phyloP scores from a whole-genome alignment of 495 filamentous ascomycete genomes.

The Neurospora sp. region DNA sequence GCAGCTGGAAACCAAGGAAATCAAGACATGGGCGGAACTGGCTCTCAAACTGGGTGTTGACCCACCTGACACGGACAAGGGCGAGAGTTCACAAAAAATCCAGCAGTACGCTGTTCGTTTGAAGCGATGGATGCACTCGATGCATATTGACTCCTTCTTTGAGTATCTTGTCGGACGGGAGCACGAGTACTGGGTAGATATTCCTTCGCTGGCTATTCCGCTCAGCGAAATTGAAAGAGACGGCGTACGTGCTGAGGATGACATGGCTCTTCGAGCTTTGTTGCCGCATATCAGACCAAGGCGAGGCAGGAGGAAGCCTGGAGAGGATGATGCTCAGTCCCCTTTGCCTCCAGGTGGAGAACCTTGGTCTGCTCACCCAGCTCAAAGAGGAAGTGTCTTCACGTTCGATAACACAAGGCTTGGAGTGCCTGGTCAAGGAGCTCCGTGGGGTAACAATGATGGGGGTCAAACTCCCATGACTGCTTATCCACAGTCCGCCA shows the following conservation, averaged over 20 bases:
- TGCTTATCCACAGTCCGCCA: constrained; percentile 22
- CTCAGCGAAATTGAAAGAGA: constrained; percentile 57
- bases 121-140: constrained; percentile 98
- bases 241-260: constrained; percentile 82
- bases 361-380: constrained; percentile 41
- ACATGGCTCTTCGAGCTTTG: constrained; percentile 80
- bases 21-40: constrained; percentile 94
- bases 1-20: constrained; percentile 72
- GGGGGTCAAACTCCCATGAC: constrained; percentile 41
- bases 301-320: constrained; percentile 73
- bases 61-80: constrained; percentile 70
- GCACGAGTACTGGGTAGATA: constrained; percentile 75
- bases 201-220: constrained; percentile 59
- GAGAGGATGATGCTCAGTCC: constrained; percentile 53
- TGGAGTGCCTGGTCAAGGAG: constrained; percentile 6
- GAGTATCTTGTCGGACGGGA: constrained; percentile 75
- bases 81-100: constrained; percentile 91
- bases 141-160: constrained; percentile 96
- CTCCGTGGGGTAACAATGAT: constrained; percentile 26
- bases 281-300: constrained; percentile 86
- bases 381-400: constrained; percentile 24
- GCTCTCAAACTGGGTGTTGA: constrained; percentile 87
- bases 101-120: constrained; percentile 93
- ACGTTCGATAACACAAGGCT: constrained; percentile 22
- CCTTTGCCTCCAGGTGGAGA: constrained; percentile 46